Conservation (phyloP, 2,329 filamentous ascomycete species). For the Hypoxylon sp. region DNA sequence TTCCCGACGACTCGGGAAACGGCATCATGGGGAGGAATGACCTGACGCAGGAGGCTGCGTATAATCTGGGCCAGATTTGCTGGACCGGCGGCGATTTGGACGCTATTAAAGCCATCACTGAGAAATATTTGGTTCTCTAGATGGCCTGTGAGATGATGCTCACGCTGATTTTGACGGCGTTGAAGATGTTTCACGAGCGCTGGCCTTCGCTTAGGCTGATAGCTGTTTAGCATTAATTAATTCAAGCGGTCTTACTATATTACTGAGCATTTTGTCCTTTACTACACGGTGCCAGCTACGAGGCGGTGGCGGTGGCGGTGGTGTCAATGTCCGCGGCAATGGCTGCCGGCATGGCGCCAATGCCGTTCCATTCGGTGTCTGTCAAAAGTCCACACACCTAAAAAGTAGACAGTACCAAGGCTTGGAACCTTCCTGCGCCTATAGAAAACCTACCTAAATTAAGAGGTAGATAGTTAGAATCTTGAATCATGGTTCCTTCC, state of each 20-base stretch:
- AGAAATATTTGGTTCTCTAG: constrained; percentile 47
- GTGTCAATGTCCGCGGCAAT: background rate
- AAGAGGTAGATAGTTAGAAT: no score
- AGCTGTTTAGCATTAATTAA: constrained; percentile 1
- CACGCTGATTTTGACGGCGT: background rate
- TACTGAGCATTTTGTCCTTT: background rate
- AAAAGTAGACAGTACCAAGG: no score
- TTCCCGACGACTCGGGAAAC: constrained; percentile 37
- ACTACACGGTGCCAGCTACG: no score
- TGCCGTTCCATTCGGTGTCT: no score
- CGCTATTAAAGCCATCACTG: constrained; percentile 42
- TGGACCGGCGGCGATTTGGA: constrained; percentile 49
- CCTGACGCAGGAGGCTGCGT: constrained; percentile 50
- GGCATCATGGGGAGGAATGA: constrained; percentile 46
- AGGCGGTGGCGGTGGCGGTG: background rate
- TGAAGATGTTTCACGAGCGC: background rate
- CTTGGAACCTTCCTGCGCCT: no score
- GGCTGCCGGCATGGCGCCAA: no score
- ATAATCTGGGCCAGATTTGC: constrained; percentile 52
- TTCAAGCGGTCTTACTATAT: background rate
- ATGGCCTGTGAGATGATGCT: background rate
- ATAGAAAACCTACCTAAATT: no score
- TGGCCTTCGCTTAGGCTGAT: background rate
- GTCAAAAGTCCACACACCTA: no score
- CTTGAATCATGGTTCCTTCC: no score